Evolutionary conservation across 2,329 filamentous ascomycete species (phyloP).

Genomic region (Akanthomyces uredinophilus): DNA sequence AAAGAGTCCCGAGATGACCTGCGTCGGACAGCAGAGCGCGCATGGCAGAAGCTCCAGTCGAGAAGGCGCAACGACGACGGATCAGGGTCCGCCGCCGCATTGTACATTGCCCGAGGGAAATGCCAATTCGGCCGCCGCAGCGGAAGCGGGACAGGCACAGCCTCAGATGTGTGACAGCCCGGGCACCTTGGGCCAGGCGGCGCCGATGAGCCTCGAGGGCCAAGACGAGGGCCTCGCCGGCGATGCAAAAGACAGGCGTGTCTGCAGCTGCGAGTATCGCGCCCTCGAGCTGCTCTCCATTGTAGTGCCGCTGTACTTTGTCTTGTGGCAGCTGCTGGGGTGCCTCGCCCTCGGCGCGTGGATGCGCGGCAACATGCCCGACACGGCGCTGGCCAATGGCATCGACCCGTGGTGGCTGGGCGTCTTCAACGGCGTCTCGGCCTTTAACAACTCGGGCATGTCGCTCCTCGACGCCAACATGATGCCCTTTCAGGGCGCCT

Average conservation of each 20-base stretch:
- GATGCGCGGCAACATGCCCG: conserved; percentile 48
- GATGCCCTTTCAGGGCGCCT: conserved; percentile 50
- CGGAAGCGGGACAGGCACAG: neutral
- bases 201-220: neutral
- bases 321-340: conserved; percentile 54
- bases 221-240: conserved; percentile 36
- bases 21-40: neutral
- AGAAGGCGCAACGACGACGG: no score
- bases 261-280: conserved; percentile 61
- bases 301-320: conserved; percentile 56
- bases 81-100: no score
- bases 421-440: conserved; percentile 61
- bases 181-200: neutral
- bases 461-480: conserved; percentile 62
- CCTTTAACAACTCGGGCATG: conserved; percentile 70
- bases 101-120: neutral
- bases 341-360: conserved; percentile 57
- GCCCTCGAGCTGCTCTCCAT: conserved; percentile 55
- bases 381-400: conserved; percentile 47
- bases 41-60: no score
- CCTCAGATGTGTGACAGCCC: neutral
- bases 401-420: conserved; percentile 65
- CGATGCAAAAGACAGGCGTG: conserved; percentile 48
- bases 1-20: no score
- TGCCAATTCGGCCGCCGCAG: neutral